These are phyloP conservation scores for Geranium rotundifolium DNA, from an alignment of 345 rosid species.

Conservation along the genomic window DNA sequence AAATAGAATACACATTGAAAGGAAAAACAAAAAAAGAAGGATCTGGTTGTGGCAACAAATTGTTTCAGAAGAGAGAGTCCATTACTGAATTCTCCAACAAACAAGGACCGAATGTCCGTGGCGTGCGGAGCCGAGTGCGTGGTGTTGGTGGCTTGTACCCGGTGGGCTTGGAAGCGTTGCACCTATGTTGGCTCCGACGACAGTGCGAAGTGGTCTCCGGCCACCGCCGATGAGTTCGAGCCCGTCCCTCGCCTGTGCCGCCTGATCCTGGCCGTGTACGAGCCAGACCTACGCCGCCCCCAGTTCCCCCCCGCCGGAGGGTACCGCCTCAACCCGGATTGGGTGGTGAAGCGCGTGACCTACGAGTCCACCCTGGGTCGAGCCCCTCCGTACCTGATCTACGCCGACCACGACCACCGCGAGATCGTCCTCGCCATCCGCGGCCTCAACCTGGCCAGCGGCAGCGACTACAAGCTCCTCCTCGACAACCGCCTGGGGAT, in stretches of 20 bases:
- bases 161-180: conserved; percentile 97
- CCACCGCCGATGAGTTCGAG: conserved; percentile 65
- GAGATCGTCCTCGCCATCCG: conserved; percentile 80
- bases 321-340: conserved; percentile 48
- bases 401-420: conserved; percentile 46
- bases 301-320: conserved; percentile 46
- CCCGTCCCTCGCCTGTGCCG: conserved; percentile 72
- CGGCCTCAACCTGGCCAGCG: conserved; percentile 60
- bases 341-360: conserved; percentile 54
- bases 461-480: conserved; percentile 65
- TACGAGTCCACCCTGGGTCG: conserved; percentile 51
- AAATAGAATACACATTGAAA: no score
- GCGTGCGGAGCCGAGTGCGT: conserved; percentile 71
- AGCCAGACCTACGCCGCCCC: conserved; percentile 50
- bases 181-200: conserved; percentile 73
- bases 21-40: no score
- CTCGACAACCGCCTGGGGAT: conserved; percentile 56
- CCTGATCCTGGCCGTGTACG: conserved; percentile 69
- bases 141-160: conserved; percentile 44
- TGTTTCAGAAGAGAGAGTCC: no score
- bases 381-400: conserved; percentile 80
- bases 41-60: no score
- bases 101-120: no score
- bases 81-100: no score
- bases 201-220: conserved; percentile 60